A percentile compares a stretch with the other conserved stretches of the same genome.
phyloP scores from a whole-genome alignment of 768 basidiomycete species.

The Lactifluus piperatus region DNA sequence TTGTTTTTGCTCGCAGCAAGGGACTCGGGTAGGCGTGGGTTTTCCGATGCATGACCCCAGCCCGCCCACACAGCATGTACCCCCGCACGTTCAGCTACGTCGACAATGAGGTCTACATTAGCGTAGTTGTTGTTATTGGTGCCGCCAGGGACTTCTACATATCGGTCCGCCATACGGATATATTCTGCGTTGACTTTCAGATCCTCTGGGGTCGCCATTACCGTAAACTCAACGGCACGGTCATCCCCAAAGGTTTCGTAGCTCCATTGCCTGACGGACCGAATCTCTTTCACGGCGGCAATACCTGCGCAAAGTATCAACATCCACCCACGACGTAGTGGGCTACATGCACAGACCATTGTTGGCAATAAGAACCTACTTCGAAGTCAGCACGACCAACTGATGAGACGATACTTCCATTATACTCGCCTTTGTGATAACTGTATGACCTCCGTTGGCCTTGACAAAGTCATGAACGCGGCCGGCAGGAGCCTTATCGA shows the following conservation, averaged over 20 bases:
- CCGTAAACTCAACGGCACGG: constrained; percentile 94
- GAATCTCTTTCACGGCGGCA: constrained; percentile 98
- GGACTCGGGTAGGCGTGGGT: constrained; percentile 91
- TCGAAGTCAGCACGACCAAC: background rate
- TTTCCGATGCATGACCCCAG: constrained; percentile 99
- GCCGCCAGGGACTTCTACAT: constrained; percentile 97
- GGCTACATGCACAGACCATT: constrained; percentile 52
- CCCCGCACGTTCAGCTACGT: constrained; percentile 92
- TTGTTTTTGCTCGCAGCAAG: constrained; percentile 87
- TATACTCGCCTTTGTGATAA: constrained; percentile 84
- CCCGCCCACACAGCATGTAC: constrained; percentile 99
- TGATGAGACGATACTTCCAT: background rate
- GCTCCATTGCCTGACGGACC: constrained; percentile 98
- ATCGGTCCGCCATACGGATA: constrained; percentile 99
- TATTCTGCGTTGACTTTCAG: constrained; percentile 98
- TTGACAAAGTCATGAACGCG: constrained; percentile 88
- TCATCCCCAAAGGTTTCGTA: constrained; percentile 98
- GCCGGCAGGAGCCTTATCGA: constrained; percentile 75
- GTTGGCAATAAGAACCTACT: constrained; percentile 96
- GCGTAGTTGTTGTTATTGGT: constrained; percentile 99
- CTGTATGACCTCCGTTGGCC: constrained; percentile 88
- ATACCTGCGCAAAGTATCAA: constrained; percentile 54
- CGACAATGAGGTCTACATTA: constrained; percentile 98
- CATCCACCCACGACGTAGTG: background rate
- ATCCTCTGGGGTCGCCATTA: constrained; percentile 99